Evolutionary conservation across 441 rosid genomes (phyloP), one percentile per base, ranked within the genome.

Genomic region (Pelargonium citronellum): DNA sequence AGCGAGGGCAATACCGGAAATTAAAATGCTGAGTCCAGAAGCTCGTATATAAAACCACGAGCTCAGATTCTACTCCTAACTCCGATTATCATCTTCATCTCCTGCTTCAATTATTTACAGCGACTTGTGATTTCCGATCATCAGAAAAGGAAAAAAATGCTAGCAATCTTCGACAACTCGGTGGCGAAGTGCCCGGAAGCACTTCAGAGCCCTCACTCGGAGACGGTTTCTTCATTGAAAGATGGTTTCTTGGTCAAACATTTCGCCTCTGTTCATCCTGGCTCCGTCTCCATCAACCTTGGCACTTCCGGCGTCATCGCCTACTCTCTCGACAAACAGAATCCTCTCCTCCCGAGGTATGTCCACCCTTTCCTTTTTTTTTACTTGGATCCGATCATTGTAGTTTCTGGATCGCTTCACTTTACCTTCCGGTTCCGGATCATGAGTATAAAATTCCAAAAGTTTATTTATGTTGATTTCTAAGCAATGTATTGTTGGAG

Each of bases 291-390:
- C 19, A 82, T 89, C 83, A 90, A 83, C 79, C 87, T 95, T 44
- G 97, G 91, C 73, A 66, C 93, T 15, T 72, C 98, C 69, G 99
- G 97, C 60, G 24, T 83, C 77, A 67, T 95, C 17, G 88, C 91
- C 70, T 89, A 90, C 86, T 85, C 98, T 5, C 81, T 83, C 63
- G 78, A 87, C 9, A 83, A 77, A 66, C 94, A 84, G 78, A 95
- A 90, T 80, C 96, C 97, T 15, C 89, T 89, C 70, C 89, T 90
- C 22, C 99, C 98, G 47, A 87, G 94, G 98, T 90, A 69, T 65
- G 44, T 58, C 63, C 44, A 39, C 5, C 2, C 30, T 47, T 4
- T 20, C 61, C 13, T 37, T 46, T n/a, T 3, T 0, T 46, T 11
- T 11, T 19, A 0, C 39, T 61, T 55, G 19, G 64, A 58, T 58